Conservation (phyloP, 345 rosid species). For the Pseudoturritis turrita region DNA sequence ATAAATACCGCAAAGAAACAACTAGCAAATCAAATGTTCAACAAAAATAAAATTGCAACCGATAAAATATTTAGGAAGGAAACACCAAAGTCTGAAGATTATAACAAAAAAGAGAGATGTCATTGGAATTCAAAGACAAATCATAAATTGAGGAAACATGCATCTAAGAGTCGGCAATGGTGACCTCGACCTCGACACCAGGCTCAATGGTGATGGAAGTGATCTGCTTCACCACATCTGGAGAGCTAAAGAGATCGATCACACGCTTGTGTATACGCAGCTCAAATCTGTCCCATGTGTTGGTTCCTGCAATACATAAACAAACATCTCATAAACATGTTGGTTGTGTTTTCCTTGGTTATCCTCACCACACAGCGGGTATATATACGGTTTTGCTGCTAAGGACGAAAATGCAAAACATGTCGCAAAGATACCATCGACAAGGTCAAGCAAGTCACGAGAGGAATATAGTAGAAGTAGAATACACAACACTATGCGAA, state of each 20-base stretch:
- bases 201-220: constrained; percentile 73
- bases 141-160: neutral
- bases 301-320: constrained; percentile 44
- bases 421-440: no score
- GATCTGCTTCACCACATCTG: constrained; percentile 75
- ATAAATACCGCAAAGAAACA: neutral
- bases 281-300: constrained; percentile 74
- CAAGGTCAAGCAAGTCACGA: no score
- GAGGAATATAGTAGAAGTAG: no score
- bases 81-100: neutral
- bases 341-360: no score
- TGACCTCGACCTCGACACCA: constrained; percentile 76
- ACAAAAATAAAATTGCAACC: neutral
- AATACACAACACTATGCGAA: neutral
- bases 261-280: constrained; percentile 73
- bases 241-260: constrained; percentile 68
- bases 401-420: no score
- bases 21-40: neutral
- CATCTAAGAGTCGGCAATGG: constrained; percentile 51
- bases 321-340: neutral
- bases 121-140: neutral
- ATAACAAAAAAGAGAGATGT: neutral
- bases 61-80: neutral
- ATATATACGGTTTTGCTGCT: no score
- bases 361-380: no score